Evolutionary conservation across 2,329 filamentous ascomycete genomes (phyloP).

Genomic region (Colletotrichum sp.): DNA sequence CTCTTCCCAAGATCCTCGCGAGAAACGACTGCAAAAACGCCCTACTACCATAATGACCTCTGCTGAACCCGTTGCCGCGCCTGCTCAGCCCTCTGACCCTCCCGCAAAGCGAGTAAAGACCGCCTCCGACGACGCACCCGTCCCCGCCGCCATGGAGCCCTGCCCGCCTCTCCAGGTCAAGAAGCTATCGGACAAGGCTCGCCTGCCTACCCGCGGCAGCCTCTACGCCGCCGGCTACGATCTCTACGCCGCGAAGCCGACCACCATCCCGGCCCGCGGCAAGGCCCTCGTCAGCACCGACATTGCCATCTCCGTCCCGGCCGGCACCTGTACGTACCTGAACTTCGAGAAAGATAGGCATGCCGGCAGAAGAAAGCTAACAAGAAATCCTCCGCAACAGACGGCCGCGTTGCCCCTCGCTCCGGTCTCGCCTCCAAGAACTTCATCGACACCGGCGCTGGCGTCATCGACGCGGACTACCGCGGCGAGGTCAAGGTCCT

Average conservation of each 20-base stretch:
- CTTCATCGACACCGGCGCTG: constrained; percentile 94
- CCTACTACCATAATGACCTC: constrained; percentile 29
- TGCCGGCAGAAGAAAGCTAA: not conserved
- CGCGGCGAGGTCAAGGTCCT: constrained; percentile 92
- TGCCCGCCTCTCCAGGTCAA: constrained; percentile 80
- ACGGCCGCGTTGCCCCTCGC: constrained; percentile 88
- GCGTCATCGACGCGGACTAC: constrained; percentile 98
- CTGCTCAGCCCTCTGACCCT: constrained; percentile 67
- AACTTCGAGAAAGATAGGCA: no score
- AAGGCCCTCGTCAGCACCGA: constrained; percentile 90
- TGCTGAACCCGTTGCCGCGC: constrained; percentile 48
- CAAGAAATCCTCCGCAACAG: constrained; percentile 44
- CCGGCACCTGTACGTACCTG: constrained; percentile 76
- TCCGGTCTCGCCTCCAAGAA: constrained; percentile 93
- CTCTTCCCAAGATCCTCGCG: not conserved
- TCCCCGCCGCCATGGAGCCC: constrained; percentile 40
- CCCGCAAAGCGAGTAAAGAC: constrained; percentile 83
- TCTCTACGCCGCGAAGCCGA: constrained; percentile 79
- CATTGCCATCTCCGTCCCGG: constrained; percentile 88
- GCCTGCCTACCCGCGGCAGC: constrained; percentile 85
- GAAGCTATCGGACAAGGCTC: constrained; percentile 82
- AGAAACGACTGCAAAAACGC: constrained; percentile 27
- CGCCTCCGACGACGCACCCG: constrained; percentile 33
- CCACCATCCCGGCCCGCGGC: constrained; percentile 79
- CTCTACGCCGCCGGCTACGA: constrained; percentile 94